These are phyloP conservation scores for Mortierella alpina DNA, from an alignment of 192 early-diverging fungal species.

Conservation along the genomic window DNA sequence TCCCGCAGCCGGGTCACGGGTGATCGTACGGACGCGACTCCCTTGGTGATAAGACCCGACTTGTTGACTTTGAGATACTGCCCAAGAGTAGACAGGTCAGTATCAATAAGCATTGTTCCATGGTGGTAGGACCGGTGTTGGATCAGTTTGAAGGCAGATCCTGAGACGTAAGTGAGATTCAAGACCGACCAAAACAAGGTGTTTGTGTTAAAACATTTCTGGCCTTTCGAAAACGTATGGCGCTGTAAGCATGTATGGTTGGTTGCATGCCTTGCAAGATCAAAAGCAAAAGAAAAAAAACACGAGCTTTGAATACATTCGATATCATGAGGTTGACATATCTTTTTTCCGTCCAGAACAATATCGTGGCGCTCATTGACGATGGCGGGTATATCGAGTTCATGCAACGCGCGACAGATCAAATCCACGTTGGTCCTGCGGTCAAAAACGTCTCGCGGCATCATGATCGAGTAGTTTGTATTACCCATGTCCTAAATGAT, in stretches of 20 bases:
- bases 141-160: conserved; percentile 94
- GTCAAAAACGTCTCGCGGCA: conserved; percentile 88
- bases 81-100: conserved; percentile 69
- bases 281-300: not conserved
- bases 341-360: conserved; percentile 83
- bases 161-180: conserved; percentile 71
- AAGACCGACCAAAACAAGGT: conserved; percentile 6
- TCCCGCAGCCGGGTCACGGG: conserved; percentile 85
- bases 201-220: conserved; percentile 10
- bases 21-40: conserved; percentile 92
- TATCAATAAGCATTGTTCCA: conserved; percentile 97
- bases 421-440: conserved; percentile 80
- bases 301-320: too few species aligned
- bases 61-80: conserved; percentile 48
- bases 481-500: conserved; percentile 87
- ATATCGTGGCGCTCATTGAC: conserved; percentile 94
- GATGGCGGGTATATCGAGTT: conserved; percentile 80
- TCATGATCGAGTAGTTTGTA: conserved; percentile 93
- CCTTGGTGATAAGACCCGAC: conserved; percentile 80
- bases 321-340: conserved; percentile 23
- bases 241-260: too few species aligned
- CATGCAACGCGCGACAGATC: conserved; percentile 78
- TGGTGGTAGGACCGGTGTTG: conserved; percentile 90
- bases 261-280: not conserved
- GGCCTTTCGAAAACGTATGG: not conserved